Percentiles rank a stretch among this genome's conserved stretches.
These are phyloP conservation scores for Polyporus arcularius DNA, from an alignment of 768 basidiomycete genomes.

Conservation along the genomic window DNA sequence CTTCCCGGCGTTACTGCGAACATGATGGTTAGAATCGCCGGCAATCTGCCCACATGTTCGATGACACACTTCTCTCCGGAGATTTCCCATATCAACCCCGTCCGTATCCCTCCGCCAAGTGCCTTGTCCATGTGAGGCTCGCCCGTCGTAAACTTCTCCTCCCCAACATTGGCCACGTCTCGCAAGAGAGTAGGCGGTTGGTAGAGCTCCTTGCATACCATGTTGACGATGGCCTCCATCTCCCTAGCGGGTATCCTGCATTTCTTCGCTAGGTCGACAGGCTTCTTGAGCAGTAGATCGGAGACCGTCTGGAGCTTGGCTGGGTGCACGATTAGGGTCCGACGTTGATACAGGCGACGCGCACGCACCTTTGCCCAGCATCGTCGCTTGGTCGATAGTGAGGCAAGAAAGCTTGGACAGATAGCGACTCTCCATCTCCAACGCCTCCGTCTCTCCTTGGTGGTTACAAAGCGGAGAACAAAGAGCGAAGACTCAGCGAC, in stretches of 20 bases:
- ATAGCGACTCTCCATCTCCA: slow-evolving; percentile 21
- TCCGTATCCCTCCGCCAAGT: slow-evolving; percentile 78
- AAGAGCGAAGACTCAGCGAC: slow-evolving; percentile 1
- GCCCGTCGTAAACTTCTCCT: slow-evolving; percentile 69
- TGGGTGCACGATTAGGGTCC: slow-evolving; percentile 2
- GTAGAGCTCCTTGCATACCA: slow-evolving; percentile 46
- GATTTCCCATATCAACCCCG: slow-evolving; percentile 85
- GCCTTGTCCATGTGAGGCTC: slow-evolving; percentile 65
- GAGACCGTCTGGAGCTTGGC: slow-evolving; percentile 19
- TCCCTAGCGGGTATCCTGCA: slow-evolving; percentile 55
- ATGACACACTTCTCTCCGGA: slow-evolving; percentile 79
- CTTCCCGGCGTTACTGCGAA: slow-evolving; percentile 85
- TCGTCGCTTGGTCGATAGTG: slow-evolving; percentile 33
- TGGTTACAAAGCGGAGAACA: neutral
- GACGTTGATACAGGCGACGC: neutral
- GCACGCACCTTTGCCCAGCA: slow-evolving; percentile 40
- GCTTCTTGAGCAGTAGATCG: slow-evolving; percentile 52
- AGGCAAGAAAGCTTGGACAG: slow-evolving; percentile 26
- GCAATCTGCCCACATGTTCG: neutral
- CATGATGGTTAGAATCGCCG: neutral
- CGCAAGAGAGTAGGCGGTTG: slow-evolving; percentile 44
- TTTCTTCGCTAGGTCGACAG: slow-evolving; percentile 55
- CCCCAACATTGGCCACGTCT: slow-evolving; percentile 36
- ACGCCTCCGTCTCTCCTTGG: neutral
- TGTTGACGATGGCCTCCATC: slow-evolving; percentile 50